Base-by-base conservation (phyloP, 2,329 filamentous ascomycete species). In the Curvularia hawaiiensis region DNA sequence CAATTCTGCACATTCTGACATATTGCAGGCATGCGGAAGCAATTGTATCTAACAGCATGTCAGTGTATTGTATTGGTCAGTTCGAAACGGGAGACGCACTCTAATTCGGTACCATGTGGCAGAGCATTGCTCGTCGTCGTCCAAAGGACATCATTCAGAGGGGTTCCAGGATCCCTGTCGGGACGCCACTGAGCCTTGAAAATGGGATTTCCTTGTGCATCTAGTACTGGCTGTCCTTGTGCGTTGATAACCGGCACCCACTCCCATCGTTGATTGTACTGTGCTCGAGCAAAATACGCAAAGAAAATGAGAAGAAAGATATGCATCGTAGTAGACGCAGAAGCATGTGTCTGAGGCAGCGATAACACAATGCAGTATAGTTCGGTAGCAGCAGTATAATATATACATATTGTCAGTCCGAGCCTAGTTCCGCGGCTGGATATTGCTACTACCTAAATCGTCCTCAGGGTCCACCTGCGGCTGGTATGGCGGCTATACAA, bases 1-100 rank as follows among this genome's bases (percentile, higher is more conserved):
- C 47, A 50, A 18, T 50, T 28, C 6, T 9, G 10, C 18, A 50
- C 35, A 20, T 50, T 50, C 16, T 50, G 47, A 50, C 47, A 50
- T 39, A 50, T 50, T 16, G 22, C 47, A 28, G 47, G 47, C 33
- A 50, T 50, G 10, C 24, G n/a, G 12, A 16, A 16, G 24, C 47
- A 50, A 24, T 40, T 50, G 20, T 50, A 50, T 50, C 47, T 50
- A 28, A 22, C 12, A 40, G 18, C 24, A 12, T 20, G 20, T 50
- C 11, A 50, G 47, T 31, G 7, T 31, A 49, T 49, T 49, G 31
- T 49, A 49, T 22, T n/a, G 14, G 26, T 38, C 46, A 22, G 31
- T 38, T 20, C 31, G n/a, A 38, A 38, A 24, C 38, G 30, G 33
- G 33, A 38, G 14, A 50, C 48, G 28, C 38, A 50, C 38, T 50